These are phyloP conservation scores for Citrus cavaleriei DNA, from an alignment of 345 rosid genomes.

Conservation along the genomic window DNA sequence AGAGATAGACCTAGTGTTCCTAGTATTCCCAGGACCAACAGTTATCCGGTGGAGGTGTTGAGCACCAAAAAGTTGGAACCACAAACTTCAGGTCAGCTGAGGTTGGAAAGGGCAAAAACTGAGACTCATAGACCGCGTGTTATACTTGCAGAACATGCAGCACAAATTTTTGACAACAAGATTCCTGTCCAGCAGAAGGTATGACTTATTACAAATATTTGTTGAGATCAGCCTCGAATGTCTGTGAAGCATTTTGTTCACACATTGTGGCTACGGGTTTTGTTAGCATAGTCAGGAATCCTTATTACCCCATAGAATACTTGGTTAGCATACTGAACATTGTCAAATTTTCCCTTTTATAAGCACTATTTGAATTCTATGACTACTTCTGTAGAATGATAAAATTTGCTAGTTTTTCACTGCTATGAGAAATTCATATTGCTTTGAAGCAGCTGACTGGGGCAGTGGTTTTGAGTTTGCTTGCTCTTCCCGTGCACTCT, in stretches of 20 bases:
- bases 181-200: conserved; percentile 78
- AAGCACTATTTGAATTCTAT: neutral
- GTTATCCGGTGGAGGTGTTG: conserved; percentile 28
- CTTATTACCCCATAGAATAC: neutral
- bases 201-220: neutral
- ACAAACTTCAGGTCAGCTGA: conserved; percentile 39
- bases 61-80: conserved; percentile 36
- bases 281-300: neutral
- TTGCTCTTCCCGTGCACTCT: no score
- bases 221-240: neutral
- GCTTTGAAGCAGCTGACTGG: no score
- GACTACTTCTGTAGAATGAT: neutral
- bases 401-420: neutral
- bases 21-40: conserved; percentile 31
- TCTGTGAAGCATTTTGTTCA: neutral
- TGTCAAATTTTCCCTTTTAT: neutral
- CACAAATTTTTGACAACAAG: conserved; percentile 68
- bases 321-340: neutral
- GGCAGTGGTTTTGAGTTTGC: no score
- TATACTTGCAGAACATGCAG: conserved; percentile 75
- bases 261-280: neutral
- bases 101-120: conserved; percentile 72
- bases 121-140: conserved; percentile 53
- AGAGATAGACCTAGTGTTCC: neutral
- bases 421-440: no score